Evolutionary conservation across 2,329 filamentous ascomycete species (phyloP), one percentile per base, ranked within the genome.

Genomic region (Penicillium corylophilum): DNA sequence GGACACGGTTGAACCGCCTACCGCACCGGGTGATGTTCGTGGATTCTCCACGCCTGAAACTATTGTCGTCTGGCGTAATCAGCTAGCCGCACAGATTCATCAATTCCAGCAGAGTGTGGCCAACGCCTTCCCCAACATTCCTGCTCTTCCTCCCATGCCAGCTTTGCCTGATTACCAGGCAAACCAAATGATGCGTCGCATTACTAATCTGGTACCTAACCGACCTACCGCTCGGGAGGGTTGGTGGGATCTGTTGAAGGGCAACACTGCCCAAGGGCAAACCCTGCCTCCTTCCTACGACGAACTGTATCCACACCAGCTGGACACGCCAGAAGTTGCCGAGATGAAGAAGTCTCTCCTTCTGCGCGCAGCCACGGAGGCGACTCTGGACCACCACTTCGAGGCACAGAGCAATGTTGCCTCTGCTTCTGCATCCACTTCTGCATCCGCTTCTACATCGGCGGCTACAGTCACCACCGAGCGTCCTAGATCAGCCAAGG

Each of bases 81-180:
- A 92, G 51, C 72, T 93, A 18, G 79, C 85, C 23, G 80, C 85
- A 16, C 88, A 91, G 64, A 79, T 92, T 43, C 86, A 92, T 50
- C 85, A 91, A 52, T 80, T 92, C 63, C 89, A 91, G 65, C 85
- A 90, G 66, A 83, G 79, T 41, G 80, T 90, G 75, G 79, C 82
- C 31, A 75, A 85, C 68, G 81, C 85, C 41, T 77, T 89, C 61
- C 86, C 86, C 44, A 87, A 86, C 52, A 71, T 87, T 15, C 74
- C 74, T 29, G 69, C 72, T 28, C 79, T 83, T 15, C 82, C 84
- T 74, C 79, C 80, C 33, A 84, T 88, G 74, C 81, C 83, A 1
- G 74, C 81, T 55, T 73, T 89, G 50, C 84, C 86, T 10, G 85
- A 87, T 60, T 92, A 92, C 65, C 88, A 92, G 67, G 82, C 82